Evolutionary conservation across 2,329 filamentous ascomycete species (phyloP).

Genomic region (Alternaria ventricosa): DNA sequence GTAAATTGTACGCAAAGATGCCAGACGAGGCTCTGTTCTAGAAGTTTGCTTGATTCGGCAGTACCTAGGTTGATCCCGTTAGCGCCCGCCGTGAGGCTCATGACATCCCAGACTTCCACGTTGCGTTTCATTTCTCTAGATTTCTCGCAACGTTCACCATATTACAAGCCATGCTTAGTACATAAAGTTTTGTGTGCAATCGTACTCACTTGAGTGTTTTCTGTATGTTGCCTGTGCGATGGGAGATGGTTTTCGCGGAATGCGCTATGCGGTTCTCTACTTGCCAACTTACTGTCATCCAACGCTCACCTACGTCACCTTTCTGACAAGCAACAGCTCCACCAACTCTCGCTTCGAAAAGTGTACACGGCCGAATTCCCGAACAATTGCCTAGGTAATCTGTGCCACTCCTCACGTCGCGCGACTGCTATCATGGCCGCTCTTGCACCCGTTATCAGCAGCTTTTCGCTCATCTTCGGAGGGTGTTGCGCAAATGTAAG

Average conservation of each 20-base stretch:
- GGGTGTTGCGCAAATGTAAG: constrained; percentile 92
- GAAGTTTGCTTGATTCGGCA: constrained; percentile 11
- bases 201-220: not conserved
- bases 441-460: constrained; percentile 54
- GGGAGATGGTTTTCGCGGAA: not conserved
- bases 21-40: not conserved
- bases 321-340: constrained; percentile 5
- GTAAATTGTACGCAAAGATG: not conserved
- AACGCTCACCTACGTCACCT: constrained; percentile 1
- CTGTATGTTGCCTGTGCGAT: not conserved
- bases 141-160: not conserved
- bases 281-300: not conserved
- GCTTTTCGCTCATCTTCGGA: constrained; percentile 88
- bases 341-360: not conserved
- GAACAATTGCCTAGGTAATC: not conserved
- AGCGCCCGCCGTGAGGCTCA: constrained; percentile 35
- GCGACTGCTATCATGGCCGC: constrained; percentile 35
- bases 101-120: constrained; percentile 38
- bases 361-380: not conserved
- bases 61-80: constrained; percentile 26
- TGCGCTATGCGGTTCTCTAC: not conserved
- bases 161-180: constrained; percentile 16
- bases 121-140: constrained; percentile 20
- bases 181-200: not conserved
- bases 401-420: not conserved